Percentiles rank a stretch among this genome's conserved stretches.
Evolutionary conservation across 129 eudicot genomes (phyloP).

Genomic region (Flaveria robusta): DNA sequence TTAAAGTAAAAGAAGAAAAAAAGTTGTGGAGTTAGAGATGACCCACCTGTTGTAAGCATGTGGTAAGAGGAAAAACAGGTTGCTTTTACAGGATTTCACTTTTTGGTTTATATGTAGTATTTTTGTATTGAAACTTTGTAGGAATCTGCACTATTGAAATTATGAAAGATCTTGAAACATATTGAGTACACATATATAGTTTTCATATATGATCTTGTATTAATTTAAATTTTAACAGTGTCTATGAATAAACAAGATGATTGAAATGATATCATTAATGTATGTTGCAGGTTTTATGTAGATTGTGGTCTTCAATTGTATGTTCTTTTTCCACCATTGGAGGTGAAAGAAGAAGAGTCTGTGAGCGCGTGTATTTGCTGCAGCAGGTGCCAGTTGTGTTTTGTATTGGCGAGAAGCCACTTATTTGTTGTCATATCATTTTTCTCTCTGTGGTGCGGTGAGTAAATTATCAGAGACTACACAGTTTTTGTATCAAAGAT

Average conservation of each 20-base stretch:
- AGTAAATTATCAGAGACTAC: constrained; percentile 13
- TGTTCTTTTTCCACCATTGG: constrained; percentile 21
- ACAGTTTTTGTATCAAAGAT: constrained; percentile 10
- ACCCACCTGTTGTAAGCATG: neutral
- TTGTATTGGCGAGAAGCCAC: constrained; percentile 22
- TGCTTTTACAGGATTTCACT: neutral
- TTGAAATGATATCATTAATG: neutral
- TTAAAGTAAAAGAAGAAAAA: neutral
- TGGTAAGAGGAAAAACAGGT: neutral
- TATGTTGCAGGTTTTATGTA: constrained; percentile 32
- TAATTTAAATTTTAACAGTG: neutral
- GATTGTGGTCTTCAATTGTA: neutral
- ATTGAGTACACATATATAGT: neutral
- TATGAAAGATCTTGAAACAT: neutral
- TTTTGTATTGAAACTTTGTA: neutral
- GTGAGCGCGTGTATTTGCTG: constrained; percentile 25
- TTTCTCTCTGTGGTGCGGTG: constrained; percentile 7
- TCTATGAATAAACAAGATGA: neutral
- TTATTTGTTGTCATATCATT: constrained; percentile 16
- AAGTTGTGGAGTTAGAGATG: neutral
- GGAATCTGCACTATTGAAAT: constrained; percentile 14
- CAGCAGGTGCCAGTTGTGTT: constrained; percentile 12
- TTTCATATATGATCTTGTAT: neutral
- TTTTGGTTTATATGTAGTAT: neutral
- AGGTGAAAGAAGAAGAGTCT: constrained; percentile 34